A percentile compares a stretch with the other conserved stretches of the same genome.
Conservation (phyloP, 2,329 filamentous ascomycete species). For the Sphaerulina populicola region DNA sequence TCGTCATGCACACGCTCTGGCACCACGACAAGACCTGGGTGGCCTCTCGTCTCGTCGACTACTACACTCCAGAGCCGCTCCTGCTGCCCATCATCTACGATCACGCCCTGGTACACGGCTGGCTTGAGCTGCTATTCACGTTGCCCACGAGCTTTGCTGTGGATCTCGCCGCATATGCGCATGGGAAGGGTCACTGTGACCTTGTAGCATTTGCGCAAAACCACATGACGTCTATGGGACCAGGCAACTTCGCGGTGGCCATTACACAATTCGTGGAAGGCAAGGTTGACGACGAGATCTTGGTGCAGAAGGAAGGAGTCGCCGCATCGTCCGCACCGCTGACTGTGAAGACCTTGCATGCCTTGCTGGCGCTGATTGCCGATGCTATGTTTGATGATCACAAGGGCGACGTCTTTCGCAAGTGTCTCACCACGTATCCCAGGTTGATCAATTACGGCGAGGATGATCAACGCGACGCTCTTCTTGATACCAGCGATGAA, state of each 20-base stretch:
- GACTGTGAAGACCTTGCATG: conserved; percentile 75
- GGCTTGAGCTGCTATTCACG: conserved; percentile 73
- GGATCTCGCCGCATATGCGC: conserved; percentile 76
- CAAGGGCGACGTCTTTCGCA: conserved; percentile 71
- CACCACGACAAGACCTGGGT: conserved; percentile 85
- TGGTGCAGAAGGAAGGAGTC: conserved; percentile 62
- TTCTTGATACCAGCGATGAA: conserved; percentile 72
- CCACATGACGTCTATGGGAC: conserved; percentile 42
- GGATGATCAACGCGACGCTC: conserved; percentile 64
- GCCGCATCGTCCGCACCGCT: conserved; percentile 64
- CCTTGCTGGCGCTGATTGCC: conserved; percentile 66
- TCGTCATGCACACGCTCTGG: conserved; percentile 87
- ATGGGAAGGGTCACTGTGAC: conserved; percentile 71
- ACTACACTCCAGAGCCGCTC: conserved; percentile 61
- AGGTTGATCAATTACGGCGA: conserved; percentile 93
- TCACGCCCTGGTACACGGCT: conserved; percentile 70
- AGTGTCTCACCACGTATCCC: conserved; percentile 86
- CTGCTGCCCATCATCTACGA: conserved; percentile 64
- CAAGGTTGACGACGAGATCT: conserved; percentile 73
- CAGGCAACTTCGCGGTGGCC: conserved; percentile 55
- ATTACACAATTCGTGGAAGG: conserved; percentile 74
- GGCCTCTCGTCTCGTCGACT: conserved; percentile 66
- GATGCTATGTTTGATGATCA: conserved; percentile 55
- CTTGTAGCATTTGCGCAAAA: conserved; percentile 71
- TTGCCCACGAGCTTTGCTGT: conserved; percentile 76